phyloP scores from a whole-genome alignment of 2,329 filamentous ascomycete genomes.

The Hansfordia pulvinata region DNA sequence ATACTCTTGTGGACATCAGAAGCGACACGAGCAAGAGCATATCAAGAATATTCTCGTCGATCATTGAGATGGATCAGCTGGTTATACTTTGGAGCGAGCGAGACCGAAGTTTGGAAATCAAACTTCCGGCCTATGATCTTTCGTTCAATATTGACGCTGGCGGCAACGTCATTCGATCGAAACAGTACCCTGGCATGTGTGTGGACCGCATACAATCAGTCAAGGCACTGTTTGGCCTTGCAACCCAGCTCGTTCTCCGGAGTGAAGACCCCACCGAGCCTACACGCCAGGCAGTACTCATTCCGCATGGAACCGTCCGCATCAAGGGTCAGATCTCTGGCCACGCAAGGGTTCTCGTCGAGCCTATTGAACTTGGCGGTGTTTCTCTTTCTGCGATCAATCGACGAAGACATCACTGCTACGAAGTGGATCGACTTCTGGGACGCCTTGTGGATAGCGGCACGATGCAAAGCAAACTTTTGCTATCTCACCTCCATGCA shows the following conservation, averaged over 20 bases:
- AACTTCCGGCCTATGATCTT: too few species aligned
- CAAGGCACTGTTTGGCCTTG: too few species aligned
- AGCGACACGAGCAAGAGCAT: too few species aligned
- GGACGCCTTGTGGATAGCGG: conserved; percentile 35
- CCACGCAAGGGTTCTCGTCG: conserved; percentile 6
- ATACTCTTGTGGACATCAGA: too few species aligned
- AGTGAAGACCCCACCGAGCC: conserved; percentile 19
- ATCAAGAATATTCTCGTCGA: too few species aligned
- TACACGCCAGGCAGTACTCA: conserved; percentile 21
- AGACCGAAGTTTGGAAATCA: too few species aligned
- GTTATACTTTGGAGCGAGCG: too few species aligned
- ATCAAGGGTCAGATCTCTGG: conserved; percentile 6
- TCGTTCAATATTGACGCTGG: too few species aligned
- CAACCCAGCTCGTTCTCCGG: conserved; percentile 19
- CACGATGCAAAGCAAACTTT: conserved; percentile 34
- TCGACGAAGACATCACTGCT: conserved; percentile 12
- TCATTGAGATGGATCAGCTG: too few species aligned
- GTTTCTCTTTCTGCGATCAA: conserved; percentile 4
- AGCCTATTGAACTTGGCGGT: conserved; percentile 1
- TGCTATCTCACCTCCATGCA: conserved; percentile 36
- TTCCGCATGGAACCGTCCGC: conserved; percentile 20
- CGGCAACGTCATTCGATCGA: too few species aligned
- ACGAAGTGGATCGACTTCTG: conserved; percentile 32
- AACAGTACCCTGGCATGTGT: conserved; percentile 1
- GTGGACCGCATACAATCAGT: background rate